Base-by-base conservation (phyloP, 441 rosid species). In the Adansonia gregorii region DNA sequence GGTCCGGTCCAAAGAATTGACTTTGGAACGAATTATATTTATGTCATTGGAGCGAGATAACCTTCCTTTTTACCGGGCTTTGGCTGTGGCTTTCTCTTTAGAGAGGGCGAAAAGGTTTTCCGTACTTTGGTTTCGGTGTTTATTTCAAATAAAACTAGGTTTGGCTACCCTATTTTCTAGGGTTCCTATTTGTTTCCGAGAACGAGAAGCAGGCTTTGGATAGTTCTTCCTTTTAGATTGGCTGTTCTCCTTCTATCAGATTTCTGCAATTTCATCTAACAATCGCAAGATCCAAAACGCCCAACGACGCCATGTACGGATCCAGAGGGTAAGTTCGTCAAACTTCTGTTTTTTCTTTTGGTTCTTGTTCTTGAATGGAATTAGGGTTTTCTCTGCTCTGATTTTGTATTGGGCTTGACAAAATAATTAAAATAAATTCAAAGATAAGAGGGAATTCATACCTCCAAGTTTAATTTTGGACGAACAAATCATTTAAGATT, bases 311-410 rank as follows among this genome's bases (percentile, higher is more conserved):
- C 84, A 85, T 87, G 91, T 86, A 85, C 87, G 90, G 90, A 80
- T 82, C 87, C 8, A 84, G 94, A 82, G 91, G 94, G 92, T 88
- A 83, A 61, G 89, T 79, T 52, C 66, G 39, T 58, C 22, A 22
- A 52, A 67, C 1, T 35, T 17, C 77, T 46, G 11, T 46, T 46
- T 46, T 46, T 46, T 48, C 51, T 52, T 11, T 6, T 31, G 8
- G 12, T 72, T 7, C 66, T 64, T 45, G 41, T 69, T 69, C 9
- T 69, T 49, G 58, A 48, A 69, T 48, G 20, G 59, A 49, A 6
- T 68, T 49, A n/a, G 72, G 46, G n/a, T 46, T 4, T 51, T 12
- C 48, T 59, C 59, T 49, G n/a, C 54, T 59, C 10, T 75, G 72
- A 19, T 56, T 74, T 41, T 75, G 31, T 67, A 6, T 78, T 51